phyloP scores from a whole-genome alignment of 129 eudicot species.

The Escallonia rubra region DNA sequence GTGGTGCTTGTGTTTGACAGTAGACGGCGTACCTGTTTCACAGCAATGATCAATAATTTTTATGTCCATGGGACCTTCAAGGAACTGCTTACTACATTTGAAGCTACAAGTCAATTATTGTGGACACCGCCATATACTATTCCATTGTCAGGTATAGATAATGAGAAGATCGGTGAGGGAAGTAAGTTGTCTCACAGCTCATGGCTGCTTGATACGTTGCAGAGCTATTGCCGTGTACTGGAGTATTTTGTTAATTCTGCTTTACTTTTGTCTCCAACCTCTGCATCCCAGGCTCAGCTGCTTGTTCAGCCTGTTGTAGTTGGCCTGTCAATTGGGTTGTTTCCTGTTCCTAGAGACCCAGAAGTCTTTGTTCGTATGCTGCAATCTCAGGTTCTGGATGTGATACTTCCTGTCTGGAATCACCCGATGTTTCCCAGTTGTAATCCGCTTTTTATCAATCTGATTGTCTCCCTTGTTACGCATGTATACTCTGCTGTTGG shows the following conservation, averaged over 20 bases:
- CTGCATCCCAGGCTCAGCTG: conserved; percentile 85
- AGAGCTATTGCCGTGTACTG: conserved; percentile 72
- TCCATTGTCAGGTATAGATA: conserved; percentile 40
- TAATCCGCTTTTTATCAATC: conserved; percentile 54
- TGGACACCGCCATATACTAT: conserved; percentile 69
- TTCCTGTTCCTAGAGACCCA: conserved; percentile 96
- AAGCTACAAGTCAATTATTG: conserved; percentile 94
- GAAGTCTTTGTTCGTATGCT: conserved; percentile 90
- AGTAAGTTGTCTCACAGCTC: conserved; percentile 54
- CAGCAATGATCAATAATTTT: conserved; percentile 79
- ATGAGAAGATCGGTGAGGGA: conserved; percentile 46
- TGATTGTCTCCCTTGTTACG: conserved; percentile 70
- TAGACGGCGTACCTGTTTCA: conserved; percentile 72
- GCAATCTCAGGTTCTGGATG: conserved; percentile 95
- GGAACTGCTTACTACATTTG: conserved; percentile 92
- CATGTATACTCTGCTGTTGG: conserved; percentile 83
- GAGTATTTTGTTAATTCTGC: conserved; percentile 84
- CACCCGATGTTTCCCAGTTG: conserved; percentile 82
- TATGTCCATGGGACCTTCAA: conserved; percentile 94
- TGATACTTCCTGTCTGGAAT: conserved; percentile 92
- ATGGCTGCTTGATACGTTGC: conserved; percentile 85
- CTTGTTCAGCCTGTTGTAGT: conserved; percentile 99
- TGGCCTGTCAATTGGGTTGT: conserved; percentile 90
- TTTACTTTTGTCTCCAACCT: conserved; percentile 55
- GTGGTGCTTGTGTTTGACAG: conserved; percentile 64